Percentiles rank a stretch among this genome's conserved stretches.
These are phyloP conservation scores for Nymphaea colorata DNA, from an alignment of 164 flowering plant species.

Conservation along the genomic window DNA sequence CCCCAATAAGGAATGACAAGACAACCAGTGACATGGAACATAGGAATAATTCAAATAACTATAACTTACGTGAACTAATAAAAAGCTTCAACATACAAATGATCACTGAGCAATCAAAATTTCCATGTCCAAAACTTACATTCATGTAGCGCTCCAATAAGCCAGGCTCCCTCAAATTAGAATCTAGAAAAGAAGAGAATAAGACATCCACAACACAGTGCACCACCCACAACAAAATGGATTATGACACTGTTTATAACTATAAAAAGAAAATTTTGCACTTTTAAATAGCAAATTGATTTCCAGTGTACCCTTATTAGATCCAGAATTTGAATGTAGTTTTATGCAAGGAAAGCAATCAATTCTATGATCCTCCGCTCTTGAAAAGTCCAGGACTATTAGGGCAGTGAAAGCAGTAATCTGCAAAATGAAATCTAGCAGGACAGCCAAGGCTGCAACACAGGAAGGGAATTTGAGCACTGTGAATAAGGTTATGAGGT, in stretches of 20 bases:
- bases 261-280: not conserved
- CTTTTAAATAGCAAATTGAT: not conserved
- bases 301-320: conserved; percentile 35
- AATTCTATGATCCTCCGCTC: conserved; percentile 72
- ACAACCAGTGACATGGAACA: too few relatives aligned
- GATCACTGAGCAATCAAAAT: too few relatives aligned
- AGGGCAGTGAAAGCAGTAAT: conserved; percentile 96
- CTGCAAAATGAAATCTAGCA: conserved; percentile 94
- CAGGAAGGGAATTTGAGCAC: conserved; percentile 1
- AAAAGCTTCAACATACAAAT: too few relatives aligned
- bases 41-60: too few relatives aligned
- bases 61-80: too few relatives aligned
- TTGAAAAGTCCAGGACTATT: conserved; percentile 74
- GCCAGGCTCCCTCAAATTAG: conserved; percentile 40
- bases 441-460: conserved; percentile 83
- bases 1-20: too few relatives aligned
- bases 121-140: conserved; percentile 23
- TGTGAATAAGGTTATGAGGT: not conserved
- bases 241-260: not conserved
- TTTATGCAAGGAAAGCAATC: conserved; percentile 94
- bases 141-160: conserved; percentile 80
- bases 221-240: not conserved
- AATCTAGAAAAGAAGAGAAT: not conserved
- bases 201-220: conserved; percentile 1
- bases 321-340: conserved; percentile 22